phyloP scores from a whole-genome alignment of 768 basidiomycete genomes.

The Candolleomyces efflorescens region DNA sequence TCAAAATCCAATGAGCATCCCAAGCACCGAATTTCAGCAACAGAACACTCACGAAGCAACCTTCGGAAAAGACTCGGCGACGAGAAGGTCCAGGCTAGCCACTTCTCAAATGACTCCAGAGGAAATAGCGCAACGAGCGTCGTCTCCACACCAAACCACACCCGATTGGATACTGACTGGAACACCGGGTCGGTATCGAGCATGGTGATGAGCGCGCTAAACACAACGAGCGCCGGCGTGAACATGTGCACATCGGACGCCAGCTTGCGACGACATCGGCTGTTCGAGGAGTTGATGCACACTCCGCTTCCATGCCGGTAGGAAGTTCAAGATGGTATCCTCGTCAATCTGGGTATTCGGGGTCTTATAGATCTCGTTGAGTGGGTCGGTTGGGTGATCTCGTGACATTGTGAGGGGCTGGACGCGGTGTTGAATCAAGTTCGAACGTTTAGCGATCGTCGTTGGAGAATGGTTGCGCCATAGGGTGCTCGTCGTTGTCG shows the following conservation, averaged over 20 bases:
- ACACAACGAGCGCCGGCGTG: constrained; percentile 65
- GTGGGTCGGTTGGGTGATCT: no score
- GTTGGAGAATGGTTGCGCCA: no score
- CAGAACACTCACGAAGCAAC: constrained; percentile 55
- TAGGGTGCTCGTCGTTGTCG: no score
- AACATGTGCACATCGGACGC: constrained; percentile 76
- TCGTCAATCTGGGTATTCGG: no score
- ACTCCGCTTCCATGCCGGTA: constrained; percentile 49
- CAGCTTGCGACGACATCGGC: constrained; percentile 67
- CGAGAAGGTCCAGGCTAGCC: constrained; percentile 69
- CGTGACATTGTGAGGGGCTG: no score
- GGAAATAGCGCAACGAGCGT: constrained; percentile 82
- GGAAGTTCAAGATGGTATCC: constrained; percentile 28
- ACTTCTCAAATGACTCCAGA: constrained; percentile 72
- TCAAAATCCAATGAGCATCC: constrained; percentile 11
- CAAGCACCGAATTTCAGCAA: neutral
- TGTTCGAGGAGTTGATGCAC: constrained; percentile 62
- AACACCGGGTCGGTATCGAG: constrained; percentile 78
- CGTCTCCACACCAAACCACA: constrained; percentile 89
- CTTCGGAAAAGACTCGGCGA: constrained; percentile 61
- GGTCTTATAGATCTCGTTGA: no score
- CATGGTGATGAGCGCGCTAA: constrained; percentile 72
- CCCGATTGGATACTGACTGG: constrained; percentile 59
- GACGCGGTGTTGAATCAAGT: no score
- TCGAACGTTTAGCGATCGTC: no score